phyloP scores from a whole-genome alignment of 2,329 filamentous ascomycete genomes.

The Arthrocladium fulminans region DNA sequence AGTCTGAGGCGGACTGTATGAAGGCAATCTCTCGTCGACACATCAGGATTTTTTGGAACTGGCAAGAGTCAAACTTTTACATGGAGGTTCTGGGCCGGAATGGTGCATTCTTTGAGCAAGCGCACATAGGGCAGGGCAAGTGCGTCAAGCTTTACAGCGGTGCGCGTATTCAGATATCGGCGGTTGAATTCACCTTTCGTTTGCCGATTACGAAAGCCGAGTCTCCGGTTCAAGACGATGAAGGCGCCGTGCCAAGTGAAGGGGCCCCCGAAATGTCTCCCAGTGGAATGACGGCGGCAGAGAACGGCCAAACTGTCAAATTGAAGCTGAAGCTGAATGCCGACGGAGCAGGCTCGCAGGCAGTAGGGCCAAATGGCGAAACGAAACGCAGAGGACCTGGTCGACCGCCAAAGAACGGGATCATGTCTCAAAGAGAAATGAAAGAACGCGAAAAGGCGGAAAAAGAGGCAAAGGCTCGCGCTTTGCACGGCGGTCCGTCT shows the following conservation, averaged over 20 bases:
- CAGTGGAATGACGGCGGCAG: not conserved
- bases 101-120: conserved; percentile 47
- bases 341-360: conserved; percentile 7
- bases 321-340: conserved; percentile 22
- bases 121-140: conserved; percentile 40
- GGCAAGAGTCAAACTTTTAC: conserved; percentile 48
- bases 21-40: conserved; percentile 55
- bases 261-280: conserved; percentile 12
- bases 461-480: conserved; percentile 38
- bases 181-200: conserved; percentile 20
- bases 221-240: conserved; percentile 13
- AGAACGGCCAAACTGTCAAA: conserved; percentile 5
- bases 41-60: conserved; percentile 53
- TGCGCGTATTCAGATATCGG: conserved; percentile 49
- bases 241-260: conserved; percentile 6
- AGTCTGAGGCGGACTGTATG: conserved; percentile 36
- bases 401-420: conserved; percentile 56
- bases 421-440: conserved; percentile 57
- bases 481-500: conserved; percentile 38
- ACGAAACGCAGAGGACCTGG: conserved; percentile 49
- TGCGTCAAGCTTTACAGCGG: conserved; percentile 46
- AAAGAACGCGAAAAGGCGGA: conserved; percentile 46
- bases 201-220: conserved; percentile 15
- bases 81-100: conserved; percentile 52
- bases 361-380: conserved; percentile 17